Evolutionary conservation across 495 filamentous ascomycete species (phyloP).

Genomic region (Aspergillus heteromorphus): DNA sequence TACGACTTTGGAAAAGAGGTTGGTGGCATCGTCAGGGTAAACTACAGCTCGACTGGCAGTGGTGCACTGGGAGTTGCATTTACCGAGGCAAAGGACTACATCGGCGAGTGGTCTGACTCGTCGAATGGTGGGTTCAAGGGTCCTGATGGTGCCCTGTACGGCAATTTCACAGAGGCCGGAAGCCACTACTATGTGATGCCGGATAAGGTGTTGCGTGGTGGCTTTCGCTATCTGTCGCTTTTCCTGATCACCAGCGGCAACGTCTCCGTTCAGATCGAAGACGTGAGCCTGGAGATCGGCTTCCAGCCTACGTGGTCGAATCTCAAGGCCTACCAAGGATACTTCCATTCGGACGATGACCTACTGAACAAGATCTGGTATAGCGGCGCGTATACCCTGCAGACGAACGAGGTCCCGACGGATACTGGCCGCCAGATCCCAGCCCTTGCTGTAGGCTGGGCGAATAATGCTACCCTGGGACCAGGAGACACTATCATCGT

Average conservation of each 20-base stretch:
- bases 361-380: slow-evolving; percentile 62
- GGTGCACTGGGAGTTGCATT: slow-evolving; percentile 56
- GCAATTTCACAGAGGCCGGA: slow-evolving; percentile 44
- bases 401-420: slow-evolving; percentile 53
- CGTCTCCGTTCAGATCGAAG: slow-evolving; percentile 31
- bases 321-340: slow-evolving; percentile 56
- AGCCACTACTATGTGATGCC: slow-evolving; percentile 47
- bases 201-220: slow-evolving; percentile 49
- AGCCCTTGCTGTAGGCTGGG: slow-evolving; percentile 46
- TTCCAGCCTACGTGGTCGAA: slow-evolving; percentile 65
- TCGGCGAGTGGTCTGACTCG: slow-evolving; percentile 55
- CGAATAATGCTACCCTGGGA: slow-evolving; percentile 50
- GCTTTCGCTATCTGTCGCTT: slow-evolving; percentile 55
- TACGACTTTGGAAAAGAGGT: slow-evolving; percentile 58
- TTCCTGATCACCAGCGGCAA: slow-evolving; percentile 40
- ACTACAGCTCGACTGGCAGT: slow-evolving; percentile 39
- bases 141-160: slow-evolving; percentile 49
- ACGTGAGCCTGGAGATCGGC: slow-evolving; percentile 44
- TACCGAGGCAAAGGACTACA: slow-evolving; percentile 58
- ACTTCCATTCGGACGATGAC: slow-evolving; percentile 56
- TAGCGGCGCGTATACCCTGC: slow-evolving; percentile 57
- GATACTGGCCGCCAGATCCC: slow-evolving; percentile 50
- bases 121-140: slow-evolving; percentile 49
- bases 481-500: slow-evolving; percentile 49
- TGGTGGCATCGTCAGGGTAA: slow-evolving; percentile 49